Conservation (phyloP, 1,284 basidiomycete species). For the Marasmius sp. region DNA sequence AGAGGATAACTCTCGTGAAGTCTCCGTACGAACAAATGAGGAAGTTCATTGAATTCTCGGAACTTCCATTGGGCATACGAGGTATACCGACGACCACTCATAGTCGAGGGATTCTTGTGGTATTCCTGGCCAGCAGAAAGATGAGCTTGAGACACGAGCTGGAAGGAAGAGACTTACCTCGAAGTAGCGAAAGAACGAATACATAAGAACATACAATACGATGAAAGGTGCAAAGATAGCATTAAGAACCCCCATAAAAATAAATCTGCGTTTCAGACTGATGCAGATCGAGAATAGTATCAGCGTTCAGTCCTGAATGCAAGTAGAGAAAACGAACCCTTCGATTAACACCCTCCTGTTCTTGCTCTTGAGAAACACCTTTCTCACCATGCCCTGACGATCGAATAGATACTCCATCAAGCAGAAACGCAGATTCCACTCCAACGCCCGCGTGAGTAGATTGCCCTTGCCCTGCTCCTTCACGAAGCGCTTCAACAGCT, state of each 20-base stretch:
- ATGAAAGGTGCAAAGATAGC: constrained; percentile 96
- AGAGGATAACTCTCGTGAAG: constrained; percentile 86
- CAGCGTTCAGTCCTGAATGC: not conserved
- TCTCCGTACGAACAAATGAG: constrained; percentile 87
- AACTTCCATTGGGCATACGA: constrained; percentile 98
- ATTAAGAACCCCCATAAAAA: constrained; percentile 96
- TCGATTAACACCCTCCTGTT: constrained; percentile 79
- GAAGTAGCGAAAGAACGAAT: constrained; percentile 99
- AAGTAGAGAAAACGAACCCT: constrained; percentile 58
- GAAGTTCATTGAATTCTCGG: constrained; percentile 97
- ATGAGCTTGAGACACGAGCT: constrained; percentile 5
- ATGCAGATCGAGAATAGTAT: constrained; percentile 1
- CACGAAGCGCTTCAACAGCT: constrained; percentile 49
- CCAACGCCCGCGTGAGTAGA: constrained; percentile 84
- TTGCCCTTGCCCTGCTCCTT: constrained; percentile 65
- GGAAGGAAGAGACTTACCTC: constrained; percentile 58
- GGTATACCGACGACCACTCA: constrained; percentile 91
- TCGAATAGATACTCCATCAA: constrained; percentile 95
- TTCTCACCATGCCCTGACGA: constrained; percentile 80
- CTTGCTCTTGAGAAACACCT: constrained; percentile 86
- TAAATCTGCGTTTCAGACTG: constrained; percentile 83
- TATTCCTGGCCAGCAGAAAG: constrained; percentile 70
- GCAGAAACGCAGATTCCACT: constrained; percentile 96
- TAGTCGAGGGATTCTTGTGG: constrained; percentile 95
- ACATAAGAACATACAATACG: constrained; percentile 94